A percentile compares a stretch with the other conserved stretches of the same genome.
These are phyloP conservation scores for Pythium monospermum DNA, from an alignment of 352 stramenopile species.

Conservation along the genomic window DNA sequence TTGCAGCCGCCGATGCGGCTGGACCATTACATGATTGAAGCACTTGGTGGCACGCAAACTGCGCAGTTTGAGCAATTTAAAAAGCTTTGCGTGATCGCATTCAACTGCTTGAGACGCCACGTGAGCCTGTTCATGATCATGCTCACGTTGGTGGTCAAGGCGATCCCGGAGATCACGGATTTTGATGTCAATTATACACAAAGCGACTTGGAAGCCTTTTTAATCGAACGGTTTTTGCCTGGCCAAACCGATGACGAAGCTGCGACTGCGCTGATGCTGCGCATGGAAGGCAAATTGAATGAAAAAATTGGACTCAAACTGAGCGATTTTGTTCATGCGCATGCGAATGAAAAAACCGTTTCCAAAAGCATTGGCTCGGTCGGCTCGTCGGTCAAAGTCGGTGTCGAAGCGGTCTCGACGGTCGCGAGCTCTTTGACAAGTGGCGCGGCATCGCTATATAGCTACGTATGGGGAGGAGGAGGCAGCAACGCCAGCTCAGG, in stretches of 20 bases:
- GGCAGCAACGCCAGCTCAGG: too few species aligned
- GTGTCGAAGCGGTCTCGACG: constrained; percentile 74
- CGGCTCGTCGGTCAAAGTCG: constrained; percentile 76
- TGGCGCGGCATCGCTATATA: constrained; percentile 77
- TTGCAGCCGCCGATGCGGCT: constrained; percentile 97
- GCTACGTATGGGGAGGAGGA: constrained; percentile 74
- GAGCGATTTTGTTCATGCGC: constrained; percentile 82
- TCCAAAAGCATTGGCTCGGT: constrained; percentile 78
- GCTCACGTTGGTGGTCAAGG: constrained; percentile 77
- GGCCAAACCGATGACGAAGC: constrained; percentile 80
- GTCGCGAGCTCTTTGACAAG: constrained; percentile 73
- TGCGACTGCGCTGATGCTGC: constrained; percentile 69
- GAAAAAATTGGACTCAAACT: constrained; percentile 83
- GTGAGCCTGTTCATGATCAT: constrained; percentile 87
- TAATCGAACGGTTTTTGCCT: constrained; percentile 78
- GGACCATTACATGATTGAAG: constrained; percentile 90
- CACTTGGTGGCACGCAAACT: constrained; percentile 71
- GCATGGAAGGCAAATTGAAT: constrained; percentile 86
- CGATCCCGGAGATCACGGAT: constrained; percentile 80
- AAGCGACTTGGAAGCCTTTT: constrained; percentile 75
- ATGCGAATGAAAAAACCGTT: constrained; percentile 83
- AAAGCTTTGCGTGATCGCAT: constrained; percentile 80
- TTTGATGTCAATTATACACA: constrained; percentile 84
- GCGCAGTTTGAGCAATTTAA: constrained; percentile 84
- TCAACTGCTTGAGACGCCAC: constrained; percentile 81